A percentile compares a stretch with the other conserved stretches of the same genome.
These are phyloP conservation scores for Trichoderma sp. DNA, from an alignment of 2,329 filamentous ascomycete species.

Conservation along the genomic window DNA sequence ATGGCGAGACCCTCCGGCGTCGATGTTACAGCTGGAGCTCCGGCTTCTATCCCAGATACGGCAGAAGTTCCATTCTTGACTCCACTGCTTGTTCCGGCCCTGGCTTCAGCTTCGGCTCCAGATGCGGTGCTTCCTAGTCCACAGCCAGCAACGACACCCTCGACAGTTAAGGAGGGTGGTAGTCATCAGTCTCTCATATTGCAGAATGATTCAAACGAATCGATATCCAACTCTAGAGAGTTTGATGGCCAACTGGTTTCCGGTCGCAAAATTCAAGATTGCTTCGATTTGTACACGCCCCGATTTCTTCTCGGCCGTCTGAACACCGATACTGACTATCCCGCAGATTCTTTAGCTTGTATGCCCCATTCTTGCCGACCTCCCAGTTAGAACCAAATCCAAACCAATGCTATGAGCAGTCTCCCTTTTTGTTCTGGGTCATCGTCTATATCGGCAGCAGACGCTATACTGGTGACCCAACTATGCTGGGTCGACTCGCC, in stretches of 20 bases:
- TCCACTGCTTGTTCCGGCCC: background rate
- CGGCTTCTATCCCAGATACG: background rate
- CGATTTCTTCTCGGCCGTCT: background rate
- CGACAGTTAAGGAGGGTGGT: background rate
- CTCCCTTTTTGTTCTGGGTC: constrained; percentile 37
- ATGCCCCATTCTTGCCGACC: constrained; percentile 8
- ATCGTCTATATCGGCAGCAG: constrained; percentile 40
- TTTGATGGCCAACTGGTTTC: background rate
- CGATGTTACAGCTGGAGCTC: background rate
- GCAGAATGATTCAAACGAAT: background rate
- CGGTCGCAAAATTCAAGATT: constrained; percentile 6
- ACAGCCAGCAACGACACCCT: background rate
- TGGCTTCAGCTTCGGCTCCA: background rate
- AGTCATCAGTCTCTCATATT: background rate
- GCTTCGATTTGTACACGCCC: background rate
- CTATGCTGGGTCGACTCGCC: constrained; percentile 33
- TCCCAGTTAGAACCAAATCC: background rate
- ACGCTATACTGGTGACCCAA: constrained; percentile 37
- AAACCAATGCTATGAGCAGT: constrained; percentile 2
- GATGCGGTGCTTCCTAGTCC: background rate
- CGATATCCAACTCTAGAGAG: background rate
- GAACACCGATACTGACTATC: background rate
- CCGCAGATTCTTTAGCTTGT: constrained; percentile 1
- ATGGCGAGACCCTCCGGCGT: background rate
- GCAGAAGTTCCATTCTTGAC: background rate